A percentile compares a stretch with the other conserved stretches of the same genome.
These are phyloP conservation scores for Reticulascus tulasneorum DNA, from an alignment of 2,329 filamentous ascomycete species.

Conservation along the genomic window DNA sequence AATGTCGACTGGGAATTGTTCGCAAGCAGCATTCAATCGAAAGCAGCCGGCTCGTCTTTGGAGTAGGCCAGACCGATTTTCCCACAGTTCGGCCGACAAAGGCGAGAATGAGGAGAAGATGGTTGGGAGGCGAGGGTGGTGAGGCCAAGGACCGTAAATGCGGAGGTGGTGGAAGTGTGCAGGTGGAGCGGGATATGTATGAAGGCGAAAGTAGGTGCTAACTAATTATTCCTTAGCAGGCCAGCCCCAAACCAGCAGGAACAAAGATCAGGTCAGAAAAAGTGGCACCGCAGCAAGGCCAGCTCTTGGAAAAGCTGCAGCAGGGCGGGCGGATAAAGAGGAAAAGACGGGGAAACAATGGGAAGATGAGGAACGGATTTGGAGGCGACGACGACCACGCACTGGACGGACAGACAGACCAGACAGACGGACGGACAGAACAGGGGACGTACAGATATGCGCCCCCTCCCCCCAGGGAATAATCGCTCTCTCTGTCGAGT, in stretches of 20 bases:
- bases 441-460: constrained; percentile 1
- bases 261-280: constrained; percentile 5
- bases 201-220: no score
- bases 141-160: constrained; percentile 10
- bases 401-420: background rate
- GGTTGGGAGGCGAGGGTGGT: constrained; percentile 8
- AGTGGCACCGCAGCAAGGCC: constrained; percentile 9
- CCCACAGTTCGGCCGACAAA: constrained; percentile 3
- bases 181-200: constrained; percentile 16
- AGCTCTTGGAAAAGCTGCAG: constrained; percentile 7
- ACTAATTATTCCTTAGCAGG: no score
- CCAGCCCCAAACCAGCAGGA: constrained; percentile 9
- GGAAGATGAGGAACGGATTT: constrained; percentile 1
- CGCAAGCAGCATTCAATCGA: constrained; percentile 10
- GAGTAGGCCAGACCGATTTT: background rate
- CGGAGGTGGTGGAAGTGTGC: constrained; percentile 10
- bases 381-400: no score
- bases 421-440: background rate
- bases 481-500: no score
- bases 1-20: constrained; percentile 6
- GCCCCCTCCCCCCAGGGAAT: no score
- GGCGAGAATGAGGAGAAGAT: constrained; percentile 2
- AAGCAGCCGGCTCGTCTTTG: background rate
- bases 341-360: constrained; percentile 1
- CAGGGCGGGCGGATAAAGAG: constrained; percentile 9